Evolutionary conservation across 306 rosid genomes (phyloP).

Genomic region (Pyrus pyrifolia): DNA sequence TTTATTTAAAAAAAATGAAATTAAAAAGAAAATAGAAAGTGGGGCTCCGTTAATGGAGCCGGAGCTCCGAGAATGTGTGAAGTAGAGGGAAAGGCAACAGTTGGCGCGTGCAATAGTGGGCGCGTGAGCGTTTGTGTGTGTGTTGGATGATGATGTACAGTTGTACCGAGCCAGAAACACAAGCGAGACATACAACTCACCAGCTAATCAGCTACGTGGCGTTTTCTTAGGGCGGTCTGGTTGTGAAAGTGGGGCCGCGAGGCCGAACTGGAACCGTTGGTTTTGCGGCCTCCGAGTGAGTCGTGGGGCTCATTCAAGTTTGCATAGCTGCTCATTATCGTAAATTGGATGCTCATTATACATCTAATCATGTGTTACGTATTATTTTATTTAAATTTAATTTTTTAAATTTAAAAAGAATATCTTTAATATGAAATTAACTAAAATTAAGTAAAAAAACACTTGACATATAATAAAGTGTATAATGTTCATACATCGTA

Average conservation of each 20-base stretch:
- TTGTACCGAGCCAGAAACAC: neutral
- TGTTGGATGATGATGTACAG: too few species aligned
- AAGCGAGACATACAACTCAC: neutral
- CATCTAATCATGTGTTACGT: too few species aligned
- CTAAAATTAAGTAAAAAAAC: too few species aligned
- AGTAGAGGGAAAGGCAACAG: conserved; percentile 16
- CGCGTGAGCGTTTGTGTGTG: neutral
- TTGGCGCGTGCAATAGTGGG: conserved; percentile 5
- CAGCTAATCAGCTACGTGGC: neutral
- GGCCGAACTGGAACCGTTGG: neutral
- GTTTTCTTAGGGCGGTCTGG: neutral
- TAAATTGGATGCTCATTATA: too few species aligned
- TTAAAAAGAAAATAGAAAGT: neutral
- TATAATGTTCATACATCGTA: too few species aligned
- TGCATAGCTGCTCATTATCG: too few species aligned
- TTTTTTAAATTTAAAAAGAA: too few species aligned
- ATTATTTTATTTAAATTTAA: too few species aligned
- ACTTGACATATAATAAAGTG: too few species aligned
- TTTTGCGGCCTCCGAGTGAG: neutral
- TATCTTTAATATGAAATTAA: too few species aligned
- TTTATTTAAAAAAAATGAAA: neutral
- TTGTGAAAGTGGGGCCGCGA: neutral
- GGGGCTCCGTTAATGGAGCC: conserved; percentile 81
- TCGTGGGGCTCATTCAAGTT: neutral
- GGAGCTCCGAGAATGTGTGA: conserved; percentile 65